phyloP scores from a whole-genome alignment of 495 filamentous ascomycete species.

The Cryomyces minteri region DNA sequence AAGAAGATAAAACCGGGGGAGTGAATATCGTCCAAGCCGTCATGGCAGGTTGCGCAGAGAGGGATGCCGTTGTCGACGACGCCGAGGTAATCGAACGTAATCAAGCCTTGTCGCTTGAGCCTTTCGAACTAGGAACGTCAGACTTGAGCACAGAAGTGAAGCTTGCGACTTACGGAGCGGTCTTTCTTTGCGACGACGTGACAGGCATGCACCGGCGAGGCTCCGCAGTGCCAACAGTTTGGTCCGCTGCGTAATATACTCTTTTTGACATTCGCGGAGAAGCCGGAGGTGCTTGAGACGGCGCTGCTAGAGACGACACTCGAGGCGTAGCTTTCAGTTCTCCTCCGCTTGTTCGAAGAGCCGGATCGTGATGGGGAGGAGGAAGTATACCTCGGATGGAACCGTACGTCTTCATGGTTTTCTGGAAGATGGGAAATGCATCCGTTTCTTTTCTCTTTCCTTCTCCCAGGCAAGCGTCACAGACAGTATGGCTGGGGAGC shows the following conservation, averaged over 20 bases:
- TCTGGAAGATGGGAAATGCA: no score
- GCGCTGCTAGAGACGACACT: no score
- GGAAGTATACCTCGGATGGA: no score
- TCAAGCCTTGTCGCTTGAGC: slow-evolving; percentile 1
- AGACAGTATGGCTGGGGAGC: no score
- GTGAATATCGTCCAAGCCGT: slow-evolving; percentile 3
- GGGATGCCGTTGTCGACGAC: slow-evolving; percentile 4
- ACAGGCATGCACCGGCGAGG: slow-evolving; percentile 1
- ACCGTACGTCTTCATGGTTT: no score
- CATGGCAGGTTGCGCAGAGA: slow-evolving; percentile 4
- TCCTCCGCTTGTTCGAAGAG: background rate
- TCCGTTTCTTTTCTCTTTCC: no score
- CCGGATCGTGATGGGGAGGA: background rate
- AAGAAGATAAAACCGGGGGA: slow-evolving; percentile 6
- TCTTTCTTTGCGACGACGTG: slow-evolving; percentile 4
- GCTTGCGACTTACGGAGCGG: slow-evolving; percentile 1
- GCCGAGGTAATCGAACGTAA: slow-evolving; percentile 1
- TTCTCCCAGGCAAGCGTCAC: no score
- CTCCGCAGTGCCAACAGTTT: slow-evolving; percentile 5
- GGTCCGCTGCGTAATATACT: background rate
- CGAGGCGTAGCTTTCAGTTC: background rate
- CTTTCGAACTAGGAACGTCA: slow-evolving; percentile 1
- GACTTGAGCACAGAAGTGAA: background rate
- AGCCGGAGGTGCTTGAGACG: background rate
- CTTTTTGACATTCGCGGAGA: background rate